These are phyloP conservation scores for Cryptosporidium canis DNA, from an alignment of 169 alveolate species.

Conservation along the genomic window DNA sequence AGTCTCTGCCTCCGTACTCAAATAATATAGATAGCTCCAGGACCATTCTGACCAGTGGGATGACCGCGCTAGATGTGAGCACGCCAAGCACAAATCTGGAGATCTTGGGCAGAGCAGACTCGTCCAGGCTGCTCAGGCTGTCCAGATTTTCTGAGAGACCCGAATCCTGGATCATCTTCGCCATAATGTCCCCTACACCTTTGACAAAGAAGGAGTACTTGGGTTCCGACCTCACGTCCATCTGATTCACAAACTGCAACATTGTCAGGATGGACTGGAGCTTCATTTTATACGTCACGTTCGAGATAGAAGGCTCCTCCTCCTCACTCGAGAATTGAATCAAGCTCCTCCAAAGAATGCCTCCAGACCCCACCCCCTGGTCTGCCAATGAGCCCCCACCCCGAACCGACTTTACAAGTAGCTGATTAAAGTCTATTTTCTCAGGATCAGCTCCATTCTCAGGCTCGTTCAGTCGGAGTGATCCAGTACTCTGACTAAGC, in stretches of 20 bases:
- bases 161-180: neutral
- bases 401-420: neutral
- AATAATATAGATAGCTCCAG: neutral
- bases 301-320: neutral
- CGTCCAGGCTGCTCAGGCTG: neutral
- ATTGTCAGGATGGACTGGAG: conserved; percentile 22
- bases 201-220: neutral
- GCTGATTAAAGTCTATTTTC: neutral
- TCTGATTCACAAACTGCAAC: conserved; percentile 21
- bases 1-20: neutral
- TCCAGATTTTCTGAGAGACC: neutral
- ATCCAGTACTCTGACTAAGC: neutral
- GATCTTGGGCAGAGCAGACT: neutral
- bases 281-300: neutral
- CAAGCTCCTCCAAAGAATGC: neutral
- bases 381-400: neutral
- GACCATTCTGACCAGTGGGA: neutral
- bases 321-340: neutral
- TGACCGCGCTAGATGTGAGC: neutral
- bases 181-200: neutral
- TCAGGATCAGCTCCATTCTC: neutral
- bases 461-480: neutral
- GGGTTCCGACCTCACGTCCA: neutral
- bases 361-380: no score
- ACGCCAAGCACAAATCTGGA: neutral